A percentile compares a stretch with the other conserved stretches of the same genome.
These are phyloP conservation scores for Dryadomyces sulphureus DNA, from an alignment of 2,329 filamentous ascomycete genomes.

Conservation along the genomic window DNA sequence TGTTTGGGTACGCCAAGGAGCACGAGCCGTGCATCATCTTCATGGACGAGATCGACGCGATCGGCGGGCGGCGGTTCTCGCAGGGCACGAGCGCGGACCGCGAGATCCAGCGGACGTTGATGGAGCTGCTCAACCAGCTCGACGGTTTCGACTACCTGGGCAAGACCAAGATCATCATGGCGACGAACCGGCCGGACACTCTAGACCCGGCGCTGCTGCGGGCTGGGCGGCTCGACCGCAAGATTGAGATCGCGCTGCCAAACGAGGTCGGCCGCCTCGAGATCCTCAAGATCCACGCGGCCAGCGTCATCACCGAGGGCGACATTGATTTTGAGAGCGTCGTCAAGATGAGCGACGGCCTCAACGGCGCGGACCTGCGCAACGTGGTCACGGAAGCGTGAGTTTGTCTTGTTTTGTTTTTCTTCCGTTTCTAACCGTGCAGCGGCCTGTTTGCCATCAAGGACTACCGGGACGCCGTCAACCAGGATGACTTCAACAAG, in stretches of 20 bases:
- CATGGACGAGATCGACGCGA: constrained; percentile 99
- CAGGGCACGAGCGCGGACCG: constrained; percentile 95
- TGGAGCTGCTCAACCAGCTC: constrained; percentile 97
- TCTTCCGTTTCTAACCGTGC: constrained; percentile 12
- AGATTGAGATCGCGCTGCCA: constrained; percentile 93
- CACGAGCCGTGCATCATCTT: constrained; percentile 99
- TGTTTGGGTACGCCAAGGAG: constrained; percentile 99
- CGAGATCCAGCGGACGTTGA: constrained; percentile 94
- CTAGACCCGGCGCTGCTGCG: constrained; percentile 85
- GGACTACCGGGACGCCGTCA: constrained; percentile 89
- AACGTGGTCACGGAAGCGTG: constrained; percentile 98
- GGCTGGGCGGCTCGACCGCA: constrained; percentile 86
- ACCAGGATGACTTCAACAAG: constrained; percentile 99
- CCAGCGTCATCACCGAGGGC: constrained; percentile 73
- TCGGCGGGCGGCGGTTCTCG: constrained; percentile 89
- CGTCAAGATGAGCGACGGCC: constrained; percentile 98
- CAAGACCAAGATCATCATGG: constrained; percentile 99
- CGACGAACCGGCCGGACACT: constrained; percentile 92
- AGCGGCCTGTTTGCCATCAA: constrained; percentile 97
- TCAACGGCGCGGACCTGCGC: constrained; percentile 93
- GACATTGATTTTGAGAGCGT: constrained; percentile 98
- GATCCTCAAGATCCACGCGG: constrained; percentile 94
- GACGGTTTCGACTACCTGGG: constrained; percentile 98
- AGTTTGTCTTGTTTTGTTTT: constrained; percentile 25
- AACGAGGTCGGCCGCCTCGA: constrained; percentile 94